Percentiles rank a stretch among this genome's conserved stretches.
Evolutionary conservation across 345 rosid species (phyloP).

Genomic region (Psidium friedrichsthalianum): DNA sequence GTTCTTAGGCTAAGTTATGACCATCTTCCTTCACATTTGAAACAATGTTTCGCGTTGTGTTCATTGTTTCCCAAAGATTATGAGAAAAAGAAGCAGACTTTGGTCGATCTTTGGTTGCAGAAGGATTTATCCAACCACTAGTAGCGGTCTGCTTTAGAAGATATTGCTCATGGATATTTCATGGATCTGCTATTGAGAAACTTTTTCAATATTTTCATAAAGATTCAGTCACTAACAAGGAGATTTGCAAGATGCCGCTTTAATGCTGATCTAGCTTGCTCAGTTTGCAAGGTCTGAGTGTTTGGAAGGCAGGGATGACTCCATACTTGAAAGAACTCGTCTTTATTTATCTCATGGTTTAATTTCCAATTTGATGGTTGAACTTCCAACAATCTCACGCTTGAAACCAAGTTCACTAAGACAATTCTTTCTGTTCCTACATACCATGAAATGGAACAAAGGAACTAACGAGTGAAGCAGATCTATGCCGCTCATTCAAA

Average conservation of each 20-base stretch:
- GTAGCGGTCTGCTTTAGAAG: neutral
- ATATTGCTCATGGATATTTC: neutral
- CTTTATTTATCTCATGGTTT: neutral
- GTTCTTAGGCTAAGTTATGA: neutral
- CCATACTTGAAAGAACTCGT: neutral
- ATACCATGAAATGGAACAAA: accelerated
- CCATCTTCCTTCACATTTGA: neutral
- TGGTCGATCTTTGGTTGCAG: neutral
- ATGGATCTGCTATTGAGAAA: neutral
- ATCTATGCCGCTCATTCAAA: neutral
- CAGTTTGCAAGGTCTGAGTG: neutral
- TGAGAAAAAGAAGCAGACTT: neutral
- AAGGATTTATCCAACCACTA: neutral
- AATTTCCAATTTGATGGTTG: neutral
- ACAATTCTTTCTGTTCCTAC: neutral
- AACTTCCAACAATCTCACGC: neutral
- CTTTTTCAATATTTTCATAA: neutral
- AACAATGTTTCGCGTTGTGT: neutral
- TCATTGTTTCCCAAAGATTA: neutral
- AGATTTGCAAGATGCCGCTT: neutral
- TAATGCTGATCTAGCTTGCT: neutral
- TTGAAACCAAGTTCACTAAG: neutral
- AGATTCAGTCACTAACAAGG: no score
- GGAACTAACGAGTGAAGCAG: neutral
- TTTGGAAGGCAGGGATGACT: neutral